These are phyloP conservation scores for Suillus occidentalis DNA, from an alignment of 768 basidiomycete genomes.

Conservation along the genomic window DNA sequence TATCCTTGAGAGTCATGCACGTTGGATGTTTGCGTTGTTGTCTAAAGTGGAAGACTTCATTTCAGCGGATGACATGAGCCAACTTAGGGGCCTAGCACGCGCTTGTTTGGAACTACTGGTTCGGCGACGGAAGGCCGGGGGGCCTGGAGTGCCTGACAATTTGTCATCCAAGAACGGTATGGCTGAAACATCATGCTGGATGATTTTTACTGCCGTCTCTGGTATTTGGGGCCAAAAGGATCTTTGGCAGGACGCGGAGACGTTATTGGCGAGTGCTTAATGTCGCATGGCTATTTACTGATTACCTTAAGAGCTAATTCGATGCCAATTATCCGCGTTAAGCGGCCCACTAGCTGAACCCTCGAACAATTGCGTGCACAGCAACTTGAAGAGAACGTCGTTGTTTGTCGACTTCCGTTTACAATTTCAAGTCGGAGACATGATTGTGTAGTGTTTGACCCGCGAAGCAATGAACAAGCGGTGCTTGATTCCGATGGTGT, in stretches of 20 bases:
- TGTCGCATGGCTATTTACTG: not conserved
- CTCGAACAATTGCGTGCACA: not conserved
- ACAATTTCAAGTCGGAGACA: not conserved
- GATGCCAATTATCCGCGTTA: not conserved
- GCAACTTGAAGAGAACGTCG: not conserved
- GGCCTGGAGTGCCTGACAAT: not conserved
- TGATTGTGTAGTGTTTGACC: not conserved
- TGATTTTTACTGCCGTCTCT: constrained; percentile 63
- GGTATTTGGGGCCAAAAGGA: constrained; percentile 79
- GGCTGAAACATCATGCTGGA: constrained; percentile 63
- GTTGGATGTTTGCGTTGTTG: constrained; percentile 79
- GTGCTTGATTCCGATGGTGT: not conserved
- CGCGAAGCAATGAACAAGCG: not conserved
- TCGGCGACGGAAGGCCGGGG: constrained; percentile 20
- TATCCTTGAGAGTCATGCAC: constrained; percentile 59
- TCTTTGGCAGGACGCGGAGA: constrained; percentile 76
- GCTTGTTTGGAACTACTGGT: constrained; percentile 54
- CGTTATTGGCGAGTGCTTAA: constrained; percentile 35
- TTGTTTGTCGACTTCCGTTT: not conserved
- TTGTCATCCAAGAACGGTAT: constrained; percentile 31
- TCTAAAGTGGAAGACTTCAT: constrained; percentile 67
- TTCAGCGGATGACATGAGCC: constrained; percentile 73
- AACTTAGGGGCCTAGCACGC: constrained; percentile 73
- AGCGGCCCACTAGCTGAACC: no score
- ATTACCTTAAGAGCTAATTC: not conserved